Conservation (phyloP, 768 basidiomycete species). For the Chiua virens region DNA sequence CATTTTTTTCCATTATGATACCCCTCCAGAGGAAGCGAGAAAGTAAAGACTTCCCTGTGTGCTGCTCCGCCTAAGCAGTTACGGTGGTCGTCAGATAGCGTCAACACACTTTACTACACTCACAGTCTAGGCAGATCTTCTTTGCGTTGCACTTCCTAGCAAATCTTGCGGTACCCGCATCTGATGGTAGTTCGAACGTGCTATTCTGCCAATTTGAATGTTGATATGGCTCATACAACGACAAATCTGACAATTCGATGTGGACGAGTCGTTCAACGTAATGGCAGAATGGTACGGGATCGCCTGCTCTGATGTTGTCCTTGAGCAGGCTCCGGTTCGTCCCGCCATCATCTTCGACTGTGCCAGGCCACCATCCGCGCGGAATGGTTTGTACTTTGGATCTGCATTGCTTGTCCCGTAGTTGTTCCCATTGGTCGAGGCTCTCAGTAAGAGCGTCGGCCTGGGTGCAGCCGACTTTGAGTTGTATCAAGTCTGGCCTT, state of each 20-base stretch:
- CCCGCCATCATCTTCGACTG: slow-evolving; percentile 40
- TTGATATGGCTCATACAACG: slow-evolving; percentile 59
- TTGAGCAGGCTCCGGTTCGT: slow-evolving; percentile 53
- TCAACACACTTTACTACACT: slow-evolving; percentile 13
- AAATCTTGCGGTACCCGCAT: too few relatives aligned
- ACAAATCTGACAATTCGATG: slow-evolving; percentile 74
- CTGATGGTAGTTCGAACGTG: too few relatives aligned
- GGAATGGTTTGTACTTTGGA: slow-evolving; percentile 67
- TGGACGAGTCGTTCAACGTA: slow-evolving; percentile 79
- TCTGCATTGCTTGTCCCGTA: slow-evolving; percentile 63
- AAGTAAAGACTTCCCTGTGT: slow-evolving; percentile 85
- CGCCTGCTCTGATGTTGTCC: slow-evolving; percentile 61
- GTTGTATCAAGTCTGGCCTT: slow-evolving; percentile 45
- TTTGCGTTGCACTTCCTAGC: slow-evolving; percentile 13
- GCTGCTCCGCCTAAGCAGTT: slow-evolving; percentile 46
- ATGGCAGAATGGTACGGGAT: slow-evolving; percentile 65
- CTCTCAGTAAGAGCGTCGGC: slow-evolving; percentile 71
- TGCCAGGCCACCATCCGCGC: slow-evolving; percentile 72
- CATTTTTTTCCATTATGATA: slow-evolving; percentile 65
- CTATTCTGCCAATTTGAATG: slow-evolving; percentile 48
- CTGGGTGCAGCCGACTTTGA: slow-evolving; percentile 68
- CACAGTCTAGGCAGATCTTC: slow-evolving; percentile 42
- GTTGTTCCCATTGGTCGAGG: slow-evolving; percentile 78
- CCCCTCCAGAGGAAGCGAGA: slow-evolving; percentile 47
- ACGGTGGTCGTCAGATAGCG: slow-evolving; percentile 2